Evolutionary conservation across 1,284 basidiomycete genomes (phyloP).

Genomic region (Crepidotus sp.): DNA sequence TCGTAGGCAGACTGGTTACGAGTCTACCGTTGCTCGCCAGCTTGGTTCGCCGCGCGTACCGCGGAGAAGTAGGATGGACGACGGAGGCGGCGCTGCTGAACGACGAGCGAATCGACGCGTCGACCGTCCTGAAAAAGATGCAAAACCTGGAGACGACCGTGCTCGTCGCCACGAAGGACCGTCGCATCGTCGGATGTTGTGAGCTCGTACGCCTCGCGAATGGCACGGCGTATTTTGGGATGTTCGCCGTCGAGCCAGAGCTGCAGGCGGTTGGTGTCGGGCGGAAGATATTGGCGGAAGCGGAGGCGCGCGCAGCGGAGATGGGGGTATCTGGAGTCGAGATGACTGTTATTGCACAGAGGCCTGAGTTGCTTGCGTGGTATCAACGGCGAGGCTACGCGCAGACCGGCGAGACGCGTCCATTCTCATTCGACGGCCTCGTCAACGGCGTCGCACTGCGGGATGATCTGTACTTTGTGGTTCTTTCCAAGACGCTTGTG

Average conservation of each 20-base stretch:
- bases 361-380: conserved; percentile 2
- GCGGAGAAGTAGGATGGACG: conserved; percentile 9
- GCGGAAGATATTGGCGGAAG: conserved; percentile 3
- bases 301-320: conserved; percentile 3
- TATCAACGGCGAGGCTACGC: conserved; percentile 7
- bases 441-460: conserved; percentile 1
- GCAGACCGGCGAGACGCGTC: conserved; percentile 3
- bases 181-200: conserved; percentile 7
- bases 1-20: too few relatives aligned
- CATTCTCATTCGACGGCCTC: background rate
- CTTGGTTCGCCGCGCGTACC: conserved; percentile 9
- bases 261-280: conserved; percentile 6
- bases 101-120: conserved; percentile 4
- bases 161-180: conserved; percentile 4
- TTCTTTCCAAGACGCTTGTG: conserved; percentile 4
- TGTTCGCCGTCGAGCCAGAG: conserved; percentile 10
- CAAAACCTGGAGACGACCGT: background rate
- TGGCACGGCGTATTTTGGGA: conserved; percentile 8
- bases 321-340: conserved; percentile 1
- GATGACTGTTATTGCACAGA: conserved; percentile 5
- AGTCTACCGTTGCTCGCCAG: conserved; percentile 1
- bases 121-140: background rate
- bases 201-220: conserved; percentile 5
- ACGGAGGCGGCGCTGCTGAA: conserved; percentile 4
- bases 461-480: conserved; percentile 7